A percentile compares a stretch with the other conserved stretches of the same genome.
These are phyloP conservation scores for Ceratobasidium sp. DNA, from an alignment of 1,284 basidiomycete species.

Conservation along the genomic window DNA sequence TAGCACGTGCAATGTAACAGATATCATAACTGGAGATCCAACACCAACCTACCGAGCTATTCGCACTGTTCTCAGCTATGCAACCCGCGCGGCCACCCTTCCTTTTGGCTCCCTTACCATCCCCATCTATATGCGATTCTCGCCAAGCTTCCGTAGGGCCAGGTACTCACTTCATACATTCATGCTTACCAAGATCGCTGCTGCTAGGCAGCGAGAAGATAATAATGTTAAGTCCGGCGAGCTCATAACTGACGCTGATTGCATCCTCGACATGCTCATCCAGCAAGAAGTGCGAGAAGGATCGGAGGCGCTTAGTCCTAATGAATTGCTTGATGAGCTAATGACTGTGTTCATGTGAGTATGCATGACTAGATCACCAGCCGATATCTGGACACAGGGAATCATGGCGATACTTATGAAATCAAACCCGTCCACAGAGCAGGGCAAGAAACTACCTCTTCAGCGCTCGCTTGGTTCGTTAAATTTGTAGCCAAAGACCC, in stretches of 20 bases:
- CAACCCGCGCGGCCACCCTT: neutral
- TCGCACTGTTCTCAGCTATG: slow-evolving; percentile 9
- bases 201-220: no score
- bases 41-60: slow-evolving; percentile 10
- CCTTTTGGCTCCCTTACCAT: neutral
- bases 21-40: neutral
- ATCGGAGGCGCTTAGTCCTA: neutral
- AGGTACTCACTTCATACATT: neutral
- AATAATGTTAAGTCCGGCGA: no score
- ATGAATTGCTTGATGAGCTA: slow-evolving; percentile 25
- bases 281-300: slow-evolving; percentile 26
- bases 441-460: slow-evolving; percentile 21
- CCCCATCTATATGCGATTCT: neutral
- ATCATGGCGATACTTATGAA: neutral
- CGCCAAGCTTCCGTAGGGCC: neutral
- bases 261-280: slow-evolving; percentile 25
- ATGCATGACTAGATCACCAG: no score
- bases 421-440: neutral
- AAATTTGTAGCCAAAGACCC: slow-evolving; percentile 12
- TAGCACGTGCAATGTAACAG: no score
- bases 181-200: neutral
- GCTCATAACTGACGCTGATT: slow-evolving; percentile 20
- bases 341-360: slow-evolving; percentile 25
- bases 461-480: slow-evolving; percentile 6
- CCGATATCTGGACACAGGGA: neutral